Conservation (phyloP, 192 early-diverging fungal species). For the Physocladia obscura region DNA sequence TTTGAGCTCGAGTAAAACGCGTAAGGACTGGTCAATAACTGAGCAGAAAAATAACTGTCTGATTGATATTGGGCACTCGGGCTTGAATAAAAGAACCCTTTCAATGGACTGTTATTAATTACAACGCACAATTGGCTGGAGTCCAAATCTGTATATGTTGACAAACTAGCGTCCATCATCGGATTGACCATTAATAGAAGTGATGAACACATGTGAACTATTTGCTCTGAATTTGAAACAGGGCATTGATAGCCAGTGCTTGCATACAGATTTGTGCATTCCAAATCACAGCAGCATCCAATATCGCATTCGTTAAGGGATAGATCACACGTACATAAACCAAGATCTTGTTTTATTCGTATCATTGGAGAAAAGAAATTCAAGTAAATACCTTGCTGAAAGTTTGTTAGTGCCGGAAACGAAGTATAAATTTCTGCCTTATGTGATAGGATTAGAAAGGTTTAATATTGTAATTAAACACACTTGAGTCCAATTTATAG, state of each 20-base stretch:
- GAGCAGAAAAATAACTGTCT: conserved; percentile 13
- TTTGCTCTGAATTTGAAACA: neutral
- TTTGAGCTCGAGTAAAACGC: neutral
- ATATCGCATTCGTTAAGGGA: conserved; percentile 22
- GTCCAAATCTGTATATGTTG: neutral
- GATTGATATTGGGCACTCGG: conserved; percentile 9
- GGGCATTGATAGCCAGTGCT: neutral
- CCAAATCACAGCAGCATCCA: conserved; percentile 33
- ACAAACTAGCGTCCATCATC: neutral
- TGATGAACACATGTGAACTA: neutral
- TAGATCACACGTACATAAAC: conserved; percentile 21
- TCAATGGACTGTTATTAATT: conserved; percentile 20
- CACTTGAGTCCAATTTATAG: conserved; percentile 14
- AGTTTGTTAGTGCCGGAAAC: neutral
- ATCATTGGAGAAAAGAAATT: neutral
- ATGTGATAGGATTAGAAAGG: neutral
- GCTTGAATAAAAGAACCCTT: conserved; percentile 24
- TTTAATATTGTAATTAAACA: neutral
- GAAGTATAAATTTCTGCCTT: neutral
- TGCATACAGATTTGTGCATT: conserved; percentile 2
- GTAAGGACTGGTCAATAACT: conserved; percentile 18
- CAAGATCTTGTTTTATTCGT: neutral
- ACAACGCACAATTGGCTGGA: conserved; percentile 19
- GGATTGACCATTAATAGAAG: conserved; percentile 12
- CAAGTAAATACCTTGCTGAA: neutral